Evolutionary conservation across 164 flowering plant species (phyloP).

Genomic region (Vitis labrusca): DNA sequence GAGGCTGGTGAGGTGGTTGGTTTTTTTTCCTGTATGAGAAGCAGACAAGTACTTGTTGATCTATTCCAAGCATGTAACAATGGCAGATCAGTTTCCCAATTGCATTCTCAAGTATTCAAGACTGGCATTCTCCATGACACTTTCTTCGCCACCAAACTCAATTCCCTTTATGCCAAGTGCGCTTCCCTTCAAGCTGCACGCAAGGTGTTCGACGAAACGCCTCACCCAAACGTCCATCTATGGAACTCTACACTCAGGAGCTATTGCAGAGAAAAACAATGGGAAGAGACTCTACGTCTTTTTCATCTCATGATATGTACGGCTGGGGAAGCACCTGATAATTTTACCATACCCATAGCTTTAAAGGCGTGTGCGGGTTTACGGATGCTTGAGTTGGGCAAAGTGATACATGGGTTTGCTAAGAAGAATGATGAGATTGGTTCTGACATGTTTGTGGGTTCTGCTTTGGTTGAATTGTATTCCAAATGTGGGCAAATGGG

Average conservation of each 20-base stretch:
- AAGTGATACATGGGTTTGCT: slow-evolving; percentile 46
- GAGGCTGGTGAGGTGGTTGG: no score
- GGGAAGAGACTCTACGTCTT: slow-evolving; percentile 34
- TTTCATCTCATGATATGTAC: slow-evolving; percentile 29
- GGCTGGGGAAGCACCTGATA: slow-evolving; percentile 29
- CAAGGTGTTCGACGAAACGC: slow-evolving; percentile 59
- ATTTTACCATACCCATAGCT: slow-evolving; percentile 35
- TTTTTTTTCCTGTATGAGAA: slow-evolving; percentile 15
- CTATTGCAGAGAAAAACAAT: slow-evolving; percentile 35
- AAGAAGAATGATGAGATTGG: slow-evolving; percentile 29
- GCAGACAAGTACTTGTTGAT: slow-evolving; percentile 18
- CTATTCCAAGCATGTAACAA: slow-evolving; percentile 34
- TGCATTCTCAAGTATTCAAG: slow-evolving; percentile 44
- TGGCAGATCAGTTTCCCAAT: slow-evolving; percentile 25
- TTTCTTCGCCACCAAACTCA: slow-evolving; percentile 42
- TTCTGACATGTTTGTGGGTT: slow-evolving; percentile 51
- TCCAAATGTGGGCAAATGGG: slow-evolving; percentile 50
- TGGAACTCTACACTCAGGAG: slow-evolving; percentile 47
- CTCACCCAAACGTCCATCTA: slow-evolving; percentile 36
- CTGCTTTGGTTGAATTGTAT: slow-evolving; percentile 53
- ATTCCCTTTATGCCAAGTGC: slow-evolving; percentile 21
- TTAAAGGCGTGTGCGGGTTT: slow-evolving; percentile 56
- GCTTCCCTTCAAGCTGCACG: slow-evolving; percentile 26
- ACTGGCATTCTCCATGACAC: slow-evolving; percentile 32
- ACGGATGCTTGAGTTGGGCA: slow-evolving; percentile 27